These are phyloP conservation scores for Fusarium sp. DNA, from an alignment of 2,329 filamentous ascomycete species.

Conservation along the genomic window DNA sequence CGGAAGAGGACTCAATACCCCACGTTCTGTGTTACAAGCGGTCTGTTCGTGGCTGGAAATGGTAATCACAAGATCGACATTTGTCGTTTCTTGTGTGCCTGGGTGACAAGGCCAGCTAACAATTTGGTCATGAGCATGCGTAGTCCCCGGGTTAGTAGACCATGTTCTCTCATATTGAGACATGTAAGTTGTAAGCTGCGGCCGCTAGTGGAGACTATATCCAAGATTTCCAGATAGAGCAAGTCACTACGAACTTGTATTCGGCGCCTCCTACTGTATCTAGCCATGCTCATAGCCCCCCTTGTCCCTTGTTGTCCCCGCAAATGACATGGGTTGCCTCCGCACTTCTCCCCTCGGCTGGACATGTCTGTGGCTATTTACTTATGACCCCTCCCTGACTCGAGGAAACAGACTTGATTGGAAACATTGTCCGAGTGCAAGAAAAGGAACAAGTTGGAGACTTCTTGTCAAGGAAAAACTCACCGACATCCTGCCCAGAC, in stretches of 20 bases:
- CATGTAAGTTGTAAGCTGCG: conserved; percentile 3
- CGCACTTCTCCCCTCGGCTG: conserved; percentile 1
- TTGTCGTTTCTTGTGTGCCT: not conserved
- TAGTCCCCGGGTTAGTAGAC: not conserved
- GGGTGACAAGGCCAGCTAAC: conserved; percentile 2
- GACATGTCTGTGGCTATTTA: conserved; percentile 9
- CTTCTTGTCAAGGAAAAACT: conserved; percentile 10
- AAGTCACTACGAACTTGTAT: conserved; percentile 17
- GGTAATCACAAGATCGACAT: conserved; percentile 25
- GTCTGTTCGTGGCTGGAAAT: conserved; percentile 5
- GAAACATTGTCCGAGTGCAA: conserved; percentile 14
- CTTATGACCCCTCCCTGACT: conserved; percentile 5
- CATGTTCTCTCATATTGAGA: not conserved
- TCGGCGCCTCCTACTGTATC: conserved; percentile 37
- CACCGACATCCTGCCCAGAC: not conserved
- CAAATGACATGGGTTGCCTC: conserved; percentile 13
- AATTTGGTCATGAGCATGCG: not conserved
- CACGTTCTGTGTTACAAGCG: not conserved
- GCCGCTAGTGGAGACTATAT: conserved; percentile 5
- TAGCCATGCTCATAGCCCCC: not conserved
- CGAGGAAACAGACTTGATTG: conserved; percentile 2
- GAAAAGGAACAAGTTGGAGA: not conserved
- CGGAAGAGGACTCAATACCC: conserved; percentile 5
- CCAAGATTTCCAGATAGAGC: conserved; percentile 12
- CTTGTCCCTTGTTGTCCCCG: conserved; percentile 2